phyloP scores from a whole-genome alignment of 2,329 filamentous ascomycete species.

The Elsinoe necatrix region DNA sequence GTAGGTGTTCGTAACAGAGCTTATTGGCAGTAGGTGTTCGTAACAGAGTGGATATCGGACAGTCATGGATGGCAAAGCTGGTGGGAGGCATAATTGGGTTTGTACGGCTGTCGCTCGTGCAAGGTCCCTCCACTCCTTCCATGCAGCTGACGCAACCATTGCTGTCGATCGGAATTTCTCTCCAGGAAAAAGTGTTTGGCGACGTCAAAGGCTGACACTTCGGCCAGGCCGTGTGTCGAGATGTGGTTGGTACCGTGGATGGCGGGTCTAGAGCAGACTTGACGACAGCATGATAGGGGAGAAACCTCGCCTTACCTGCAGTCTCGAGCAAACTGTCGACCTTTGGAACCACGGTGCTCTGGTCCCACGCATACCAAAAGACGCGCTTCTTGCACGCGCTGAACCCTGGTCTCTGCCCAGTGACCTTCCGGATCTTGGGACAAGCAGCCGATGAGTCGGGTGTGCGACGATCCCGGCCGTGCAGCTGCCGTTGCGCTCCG shows the following conservation, averaged over 20 bases:
- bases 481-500: slow-evolving; percentile 7
- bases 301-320: not conserved
- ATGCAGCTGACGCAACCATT: slow-evolving; percentile 11
- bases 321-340: not conserved
- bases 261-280: not conserved
- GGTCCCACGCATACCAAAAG: not conserved
- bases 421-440: slow-evolving; percentile 13
- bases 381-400: not conserved
- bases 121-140: not conserved
- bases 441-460: slow-evolving; percentile 13
- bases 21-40: too few relatives aligned
- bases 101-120: not conserved
- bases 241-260: not conserved
- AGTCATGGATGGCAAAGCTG: too few relatives aligned
- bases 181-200: not conserved
- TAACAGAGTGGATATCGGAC: too few relatives aligned
- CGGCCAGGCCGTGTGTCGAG: not conserved
- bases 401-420: not conserved
- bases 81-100: not conserved
- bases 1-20: too few relatives aligned
- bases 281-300: not conserved
- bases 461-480: slow-evolving; percentile 10
- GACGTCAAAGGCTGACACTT: slow-evolving; percentile 4
- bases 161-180: slow-evolving; percentile 8
- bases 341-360: not conserved